Base-by-base conservation (phyloP, 2,329 filamentous ascomycete genomes). In the Byssochlamys sp. region DNA sequence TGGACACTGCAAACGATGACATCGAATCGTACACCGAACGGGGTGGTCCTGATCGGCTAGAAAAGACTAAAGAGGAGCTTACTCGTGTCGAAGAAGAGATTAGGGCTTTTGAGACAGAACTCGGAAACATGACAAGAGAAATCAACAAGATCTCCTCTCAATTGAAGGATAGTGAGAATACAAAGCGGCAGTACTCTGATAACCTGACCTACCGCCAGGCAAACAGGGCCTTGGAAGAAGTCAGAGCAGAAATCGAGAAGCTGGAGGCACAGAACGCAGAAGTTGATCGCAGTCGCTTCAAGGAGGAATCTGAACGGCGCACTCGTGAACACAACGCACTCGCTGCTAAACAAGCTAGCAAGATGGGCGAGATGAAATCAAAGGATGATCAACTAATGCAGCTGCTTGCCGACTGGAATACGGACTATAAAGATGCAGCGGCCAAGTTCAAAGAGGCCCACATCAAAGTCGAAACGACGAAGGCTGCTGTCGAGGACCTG, bases 401-500 rank as follows among this genome's bases (percentile, higher is more conserved):
- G 57, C 78, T 91, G n/a, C 73, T 90, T 27, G 77, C 82, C 10
- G 90, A 96, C 65, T 99, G 87, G 83, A 82, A 95, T 53, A 84
- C 86, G 9, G 88, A 96, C 63, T 96, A 96, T 78, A 86, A 90
- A 69, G 83, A 92, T 69, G 90, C 92, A 11, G 86, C 86, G 50
- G 73, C 79, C 48, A 87, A 89, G 64, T 97, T 91, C 75, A 90
- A 90, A 65, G 87, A 95, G 75, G 83, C 88, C 5, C 89, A 95
- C 71, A 90, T 97, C 76, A 88, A 88, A 64, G 89, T 96, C 0
- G 90, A 86, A 75, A 95, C 91, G 0, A 96, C 90, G 53, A 95
- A 91, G 72, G 92, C 91, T 2, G 92, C 91, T 2, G 89, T 96
- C 56, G 90, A 95, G 58, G 94, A 99, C 70, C 78, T 99, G 35